These are phyloP conservation scores for Nadsonia starkeyi-henricii DNA, from an alignment of 1,139 yeast species.

Conservation along the genomic window DNA sequence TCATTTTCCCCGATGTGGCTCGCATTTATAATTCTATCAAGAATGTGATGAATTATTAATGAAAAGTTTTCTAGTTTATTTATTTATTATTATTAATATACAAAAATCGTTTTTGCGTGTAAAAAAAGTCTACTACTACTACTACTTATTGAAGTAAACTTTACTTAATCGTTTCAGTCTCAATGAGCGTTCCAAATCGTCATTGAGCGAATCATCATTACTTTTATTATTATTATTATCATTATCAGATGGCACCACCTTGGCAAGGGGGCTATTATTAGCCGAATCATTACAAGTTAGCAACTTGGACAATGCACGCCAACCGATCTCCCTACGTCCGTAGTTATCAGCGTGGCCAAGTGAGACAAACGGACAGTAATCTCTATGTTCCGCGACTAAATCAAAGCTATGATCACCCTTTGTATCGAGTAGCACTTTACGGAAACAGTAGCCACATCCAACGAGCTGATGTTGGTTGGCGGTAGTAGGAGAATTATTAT, in stretches of 20 bases:
- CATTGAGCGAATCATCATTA: background rate
- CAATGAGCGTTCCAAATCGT: background rate
- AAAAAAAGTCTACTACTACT: background rate
- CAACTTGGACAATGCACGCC: too few species aligned
- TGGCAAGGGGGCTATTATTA: too few species aligned
- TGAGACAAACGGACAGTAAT: constrained; percentile 3
- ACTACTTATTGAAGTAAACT: background rate
- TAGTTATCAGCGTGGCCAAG: too few species aligned
- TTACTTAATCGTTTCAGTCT: background rate
- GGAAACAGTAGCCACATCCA: constrained; percentile 1
- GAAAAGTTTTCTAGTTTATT: too few species aligned
- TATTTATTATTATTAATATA: background rate
- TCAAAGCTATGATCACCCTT: background rate
- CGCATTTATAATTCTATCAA: constrained; percentile 23
- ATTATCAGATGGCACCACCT: too few species aligned
- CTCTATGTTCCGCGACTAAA: constrained; percentile 2
- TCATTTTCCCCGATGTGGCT: constrained; percentile 24
- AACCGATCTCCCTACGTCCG: too few species aligned
- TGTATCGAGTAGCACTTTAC: background rate
- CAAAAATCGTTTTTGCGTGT: background rate
- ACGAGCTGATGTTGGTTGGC: background rate
- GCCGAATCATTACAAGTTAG: too few species aligned
- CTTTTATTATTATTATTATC: background rate
- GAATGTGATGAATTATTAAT: constrained; percentile 17
- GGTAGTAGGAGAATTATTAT: background rate